Evolutionary conservation across 164 flowering plant species (phyloP).

Genomic region (Vitis labrusca): DNA sequence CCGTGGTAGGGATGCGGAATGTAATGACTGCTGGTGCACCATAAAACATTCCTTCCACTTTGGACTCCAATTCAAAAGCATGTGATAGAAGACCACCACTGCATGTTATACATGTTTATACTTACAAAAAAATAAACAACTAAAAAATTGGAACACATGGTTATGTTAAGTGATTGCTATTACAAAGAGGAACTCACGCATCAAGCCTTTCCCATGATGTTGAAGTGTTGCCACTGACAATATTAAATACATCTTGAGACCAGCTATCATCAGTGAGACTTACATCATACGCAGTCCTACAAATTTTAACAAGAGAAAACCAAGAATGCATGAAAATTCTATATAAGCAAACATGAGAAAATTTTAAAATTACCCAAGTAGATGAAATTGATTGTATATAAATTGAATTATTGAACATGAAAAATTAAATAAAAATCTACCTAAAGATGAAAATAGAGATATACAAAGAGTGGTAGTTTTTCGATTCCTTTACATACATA

Average conservation of each 20-base stretch:
- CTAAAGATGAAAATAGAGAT: too few relatives aligned
- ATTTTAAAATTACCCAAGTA: not conserved
- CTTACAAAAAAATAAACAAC: not conserved
- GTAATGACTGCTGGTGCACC: conserved; percentile 80
- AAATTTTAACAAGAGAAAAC: not conserved
- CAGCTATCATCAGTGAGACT: conserved; percentile 76
- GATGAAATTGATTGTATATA: not conserved
- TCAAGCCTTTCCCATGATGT: conserved; percentile 91
- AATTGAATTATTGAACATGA: not conserved
- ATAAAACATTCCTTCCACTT: conserved; percentile 54
- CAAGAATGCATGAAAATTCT: not conserved
- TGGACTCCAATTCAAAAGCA: conserved; percentile 77
- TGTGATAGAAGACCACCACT: conserved; percentile 83
- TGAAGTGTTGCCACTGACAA: conserved; percentile 76
- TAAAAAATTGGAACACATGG: not conserved
- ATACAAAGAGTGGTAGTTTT: too few relatives aligned
- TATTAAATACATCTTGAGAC: conserved; percentile 58
- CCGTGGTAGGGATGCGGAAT: conserved; percentile 81
- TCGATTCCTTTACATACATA: too few relatives aligned
- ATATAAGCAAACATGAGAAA: conserved; percentile 4
- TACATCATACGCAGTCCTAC: conserved; percentile 92
- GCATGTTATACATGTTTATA: conserved; percentile 10
- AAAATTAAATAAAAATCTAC: not conserved
- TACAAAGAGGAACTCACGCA: conserved; percentile 55
- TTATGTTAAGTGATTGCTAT: not conserved